A percentile compares a stretch with the other conserved stretches of the same genome.
Conservation (phyloP, 2,329 filamentous ascomycete genomes). For the Elsinoe necatrix region DNA sequence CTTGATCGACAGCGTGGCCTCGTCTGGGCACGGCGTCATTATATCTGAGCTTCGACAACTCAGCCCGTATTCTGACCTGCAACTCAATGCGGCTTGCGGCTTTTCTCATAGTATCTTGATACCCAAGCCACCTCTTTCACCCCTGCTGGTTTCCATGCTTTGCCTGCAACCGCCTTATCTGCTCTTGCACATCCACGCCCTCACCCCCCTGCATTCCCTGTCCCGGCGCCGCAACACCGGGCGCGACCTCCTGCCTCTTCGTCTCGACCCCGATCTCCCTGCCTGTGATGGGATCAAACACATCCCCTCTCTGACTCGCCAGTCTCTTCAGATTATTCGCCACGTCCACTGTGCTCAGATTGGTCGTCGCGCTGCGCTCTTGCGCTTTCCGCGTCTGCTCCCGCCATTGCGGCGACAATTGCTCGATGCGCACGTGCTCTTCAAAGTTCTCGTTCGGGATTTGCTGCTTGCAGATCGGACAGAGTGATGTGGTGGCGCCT, state of each 20-base stretch:
- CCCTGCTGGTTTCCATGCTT: conserved; percentile 14
- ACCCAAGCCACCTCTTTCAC: neutral
- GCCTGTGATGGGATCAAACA: conserved; percentile 69
- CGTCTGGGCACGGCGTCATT: too few species aligned
- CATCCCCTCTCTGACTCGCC: conserved; percentile 75
- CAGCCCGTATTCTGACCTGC: too few species aligned
- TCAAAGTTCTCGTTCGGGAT: conserved; percentile 82
- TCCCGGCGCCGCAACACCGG: conserved; percentile 39
- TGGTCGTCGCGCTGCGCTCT: conserved; percentile 74
- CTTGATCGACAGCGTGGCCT: too few species aligned
- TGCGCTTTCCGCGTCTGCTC: conserved; percentile 89
- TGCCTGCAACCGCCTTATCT: conserved; percentile 22
- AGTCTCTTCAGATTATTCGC: conserved; percentile 94
- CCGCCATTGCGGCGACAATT: conserved; percentile 90
- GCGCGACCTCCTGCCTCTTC: conserved; percentile 53
- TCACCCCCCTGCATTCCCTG: conserved; percentile 45
- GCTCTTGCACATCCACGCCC: conserved; percentile 43
- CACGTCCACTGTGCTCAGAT: conserved; percentile 76
- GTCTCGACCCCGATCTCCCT: conserved; percentile 58
- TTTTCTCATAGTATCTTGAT: too few species aligned
- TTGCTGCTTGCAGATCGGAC: conserved; percentile 86
- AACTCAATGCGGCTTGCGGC: too few species aligned
- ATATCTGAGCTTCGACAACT: too few species aligned
- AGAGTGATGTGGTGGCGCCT: conserved; percentile 61
- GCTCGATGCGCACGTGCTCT: conserved; percentile 88